Evolutionary conservation across 2,329 filamentous ascomycete species (phyloP).

Genomic region (Microdochium paspali): DNA sequence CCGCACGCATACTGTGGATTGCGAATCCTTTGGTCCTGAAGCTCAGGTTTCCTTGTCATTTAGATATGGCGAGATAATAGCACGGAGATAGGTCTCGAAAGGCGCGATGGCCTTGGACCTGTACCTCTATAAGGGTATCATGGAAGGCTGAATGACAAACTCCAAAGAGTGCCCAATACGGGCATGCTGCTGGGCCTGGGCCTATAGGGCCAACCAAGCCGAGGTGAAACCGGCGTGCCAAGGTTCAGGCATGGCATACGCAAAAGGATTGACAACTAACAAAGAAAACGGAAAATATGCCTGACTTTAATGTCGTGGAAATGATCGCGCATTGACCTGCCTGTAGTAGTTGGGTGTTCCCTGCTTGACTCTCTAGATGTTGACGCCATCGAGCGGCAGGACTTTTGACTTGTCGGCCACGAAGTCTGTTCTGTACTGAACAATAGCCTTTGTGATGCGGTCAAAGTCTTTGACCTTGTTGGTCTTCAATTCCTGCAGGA

Average conservation of each 20-base stretch:
- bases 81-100: too few species aligned
- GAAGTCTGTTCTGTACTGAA: constrained; percentile 57
- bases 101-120: too few species aligned
- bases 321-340: background rate
- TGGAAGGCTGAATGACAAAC: too few species aligned
- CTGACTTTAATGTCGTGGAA: background rate
- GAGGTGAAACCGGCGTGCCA: too few species aligned
- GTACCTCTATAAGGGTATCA: too few species aligned
- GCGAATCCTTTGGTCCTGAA: too few species aligned
- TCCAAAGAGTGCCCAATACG: too few species aligned
- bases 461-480: constrained; percentile 56
- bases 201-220: too few species aligned
- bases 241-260: background rate
- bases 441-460: constrained; percentile 56
- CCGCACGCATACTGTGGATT: too few species aligned
- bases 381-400: constrained; percentile 43
- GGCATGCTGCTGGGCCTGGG: too few species aligned
- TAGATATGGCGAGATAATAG: too few species aligned
- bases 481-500: constrained; percentile 50
- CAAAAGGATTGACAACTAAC: background rate
- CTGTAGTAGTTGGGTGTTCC: background rate
- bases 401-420: constrained; percentile 55
- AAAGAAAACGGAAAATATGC: background rate
- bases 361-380: constrained; percentile 4
- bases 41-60: too few species aligned